Evolutionary conservation across 1,284 basidiomycete species (phyloP), one percentile per base, ranked within the genome.

Genomic region (Ganoderma sinense): DNA sequence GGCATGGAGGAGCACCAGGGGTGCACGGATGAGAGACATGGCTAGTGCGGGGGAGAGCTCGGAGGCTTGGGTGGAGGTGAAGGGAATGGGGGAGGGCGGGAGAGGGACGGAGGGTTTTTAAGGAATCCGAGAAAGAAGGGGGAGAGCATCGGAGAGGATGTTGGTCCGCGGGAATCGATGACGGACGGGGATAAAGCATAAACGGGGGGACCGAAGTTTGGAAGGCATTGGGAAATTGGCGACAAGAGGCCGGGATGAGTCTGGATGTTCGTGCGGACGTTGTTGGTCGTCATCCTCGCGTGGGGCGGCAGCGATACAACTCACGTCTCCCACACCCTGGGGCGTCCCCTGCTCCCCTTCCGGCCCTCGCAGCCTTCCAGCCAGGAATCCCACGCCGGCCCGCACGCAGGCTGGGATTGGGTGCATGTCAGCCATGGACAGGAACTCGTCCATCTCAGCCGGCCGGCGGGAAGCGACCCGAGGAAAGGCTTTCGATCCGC

Each of bases 1-100:
- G 3, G 88, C 87, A 71, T 90, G 88, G 29, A 84, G 66, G 33
- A 82, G 75, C 73, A 87, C 80, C 68, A 91, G 83, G 36, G 81
- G 74, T 29, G 84, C 83, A 23, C 89, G 83, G 61, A 82, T 69
- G 65, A 74, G 58, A 29, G 76, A 77, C 75, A 76, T 76, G 61
- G 66, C 33, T 11, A 61, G 23, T 23, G 45, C 29, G 23, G 7
- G 29, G 56, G n/a, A 20, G 43, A 6, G 20, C 18, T 20, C 45
- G 23, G 48, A 51, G 16, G 43, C n/a, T 10, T 16, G 68, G n/a
- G 48, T 26, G 26, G 55, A 33, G 66, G 53, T 39, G 29, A 29
- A n/a, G 67, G 53, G 53, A 33, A 26, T 31, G 23, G 53, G 29
- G 45, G 11, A 18, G 29, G 26, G 53, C 41, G 36, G 23, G 43